These are phyloP conservation scores for Aureobasidium subglaciale DNA, from an alignment of 2,329 filamentous ascomycete genomes.

Conservation along the genomic window DNA sequence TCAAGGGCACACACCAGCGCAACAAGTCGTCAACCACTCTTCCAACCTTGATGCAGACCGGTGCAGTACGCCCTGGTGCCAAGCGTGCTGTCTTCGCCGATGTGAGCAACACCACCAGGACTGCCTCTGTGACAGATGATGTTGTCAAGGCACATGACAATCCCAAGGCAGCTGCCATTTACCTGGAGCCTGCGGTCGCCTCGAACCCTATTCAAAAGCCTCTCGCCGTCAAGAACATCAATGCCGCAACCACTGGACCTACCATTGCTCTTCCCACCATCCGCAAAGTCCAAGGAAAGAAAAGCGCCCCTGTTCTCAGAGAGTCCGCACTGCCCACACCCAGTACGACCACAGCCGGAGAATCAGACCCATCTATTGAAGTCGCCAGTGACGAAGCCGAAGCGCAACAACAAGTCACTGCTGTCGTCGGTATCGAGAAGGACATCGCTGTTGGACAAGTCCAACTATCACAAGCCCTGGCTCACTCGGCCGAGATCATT, in stretches of 20 bases:
- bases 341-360: background rate
- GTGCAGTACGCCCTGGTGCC: conserved; percentile 54
- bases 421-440: background rate
- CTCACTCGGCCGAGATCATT: background rate
- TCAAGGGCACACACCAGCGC: conserved; percentile 63
- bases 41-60: conserved; percentile 48
- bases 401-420: background rate
- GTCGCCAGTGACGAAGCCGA: background rate
- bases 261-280: conserved; percentile 23
- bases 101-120: conserved; percentile 61
- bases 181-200: conserved; percentile 16
- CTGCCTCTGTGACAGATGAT: conserved; percentile 48
- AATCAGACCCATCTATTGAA: background rate
- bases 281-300: conserved; percentile 46
- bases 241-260: conserved; percentile 11
- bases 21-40: conserved; percentile 70
- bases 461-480: background rate
- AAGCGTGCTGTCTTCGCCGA: conserved; percentile 79
- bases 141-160: conserved; percentile 37
- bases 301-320: conserved; percentile 48
- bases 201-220: conserved; percentile 57
- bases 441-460: background rate
- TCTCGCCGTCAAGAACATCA: conserved; percentile 23
- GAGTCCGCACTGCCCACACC: conserved; percentile 28
- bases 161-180: conserved; percentile 23